Evolutionary conservation across 306 rosid species (phyloP).

Genomic region (Sophora flavescens): DNA sequence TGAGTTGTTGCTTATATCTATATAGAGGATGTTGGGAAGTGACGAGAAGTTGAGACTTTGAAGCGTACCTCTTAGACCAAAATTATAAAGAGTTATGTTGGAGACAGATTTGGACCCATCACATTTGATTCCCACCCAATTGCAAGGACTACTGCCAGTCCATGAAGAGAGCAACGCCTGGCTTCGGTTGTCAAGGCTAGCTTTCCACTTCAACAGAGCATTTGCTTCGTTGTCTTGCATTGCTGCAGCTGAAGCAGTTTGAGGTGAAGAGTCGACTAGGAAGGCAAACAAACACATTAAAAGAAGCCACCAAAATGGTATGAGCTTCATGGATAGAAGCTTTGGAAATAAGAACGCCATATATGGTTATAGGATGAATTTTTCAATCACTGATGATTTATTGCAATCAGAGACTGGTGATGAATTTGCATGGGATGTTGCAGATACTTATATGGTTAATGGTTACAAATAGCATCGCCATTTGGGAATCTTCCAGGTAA

Average conservation of each 20-base stretch:
- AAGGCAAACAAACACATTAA: neutral
- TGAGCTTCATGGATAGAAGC: slow-evolving; percentile 6
- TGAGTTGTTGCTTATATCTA: neutral
- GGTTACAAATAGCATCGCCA: too few species aligned
- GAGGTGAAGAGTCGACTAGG: neutral
- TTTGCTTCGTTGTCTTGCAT: neutral
- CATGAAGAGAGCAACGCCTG: slow-evolving; percentile 28
- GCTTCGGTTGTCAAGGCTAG: slow-evolving; percentile 20
- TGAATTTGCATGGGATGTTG: neutral
- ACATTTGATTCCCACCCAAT: slow-evolving; percentile 37
- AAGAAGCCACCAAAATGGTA: neutral
- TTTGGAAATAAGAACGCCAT: neutral
- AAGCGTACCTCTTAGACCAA: slow-evolving; percentile 41
- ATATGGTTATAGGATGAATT: neutral
- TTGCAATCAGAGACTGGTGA: neutral
- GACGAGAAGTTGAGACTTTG: slow-evolving; percentile 32
- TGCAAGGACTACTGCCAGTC: slow-evolving; percentile 24
- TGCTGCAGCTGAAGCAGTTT: neutral
- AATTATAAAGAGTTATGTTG: neutral
- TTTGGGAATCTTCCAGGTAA: too few species aligned
- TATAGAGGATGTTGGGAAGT: slow-evolving; percentile 1
- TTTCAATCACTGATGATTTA: neutral
- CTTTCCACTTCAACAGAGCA: slow-evolving; percentile 41
- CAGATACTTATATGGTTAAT: too few species aligned
- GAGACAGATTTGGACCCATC: neutral